Percentiles rank a stretch among this genome's conserved stretches.
Conservation (phyloP, 1,284 basidiomycete genomes). For the Malassezia sympodialis region DNA sequence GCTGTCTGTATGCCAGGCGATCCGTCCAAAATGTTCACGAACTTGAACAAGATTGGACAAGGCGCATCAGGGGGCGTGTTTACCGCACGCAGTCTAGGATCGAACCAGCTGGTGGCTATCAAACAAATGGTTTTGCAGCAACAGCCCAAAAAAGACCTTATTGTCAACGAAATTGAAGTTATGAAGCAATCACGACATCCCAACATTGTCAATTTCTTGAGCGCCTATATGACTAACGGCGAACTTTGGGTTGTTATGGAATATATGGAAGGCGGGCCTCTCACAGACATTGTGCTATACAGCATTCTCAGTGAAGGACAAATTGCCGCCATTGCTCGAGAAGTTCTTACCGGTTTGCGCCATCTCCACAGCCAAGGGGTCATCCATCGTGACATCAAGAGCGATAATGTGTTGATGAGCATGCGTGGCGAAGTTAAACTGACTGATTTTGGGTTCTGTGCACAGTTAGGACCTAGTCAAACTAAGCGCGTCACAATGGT, state of each 20-base stretch:
- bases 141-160: conserved; percentile 97
- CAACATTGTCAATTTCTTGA: conserved; percentile 99
- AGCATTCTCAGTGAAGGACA: conserved; percentile 88
- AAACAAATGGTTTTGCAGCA: conserved; percentile 99
- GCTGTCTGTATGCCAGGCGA: conserved; percentile 95
- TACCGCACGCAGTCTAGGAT: conserved; percentile 90
- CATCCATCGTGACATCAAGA: conserved; percentile 97
- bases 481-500: conserved; percentile 99
- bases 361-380: conserved; percentile 88
- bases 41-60: conserved; percentile 90
- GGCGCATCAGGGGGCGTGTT: conserved; percentile 97
- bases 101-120: conserved; percentile 87
- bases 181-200: conserved; percentile 92
- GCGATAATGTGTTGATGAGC: conserved; percentile 85
- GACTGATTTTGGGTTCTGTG: conserved; percentile 98
- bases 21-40: conserved; percentile 83
- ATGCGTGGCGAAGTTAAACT: conserved; percentile 92
- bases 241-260: conserved; percentile 99
- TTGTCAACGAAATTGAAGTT: conserved; percentile 99
- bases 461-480: conserved; percentile 81
- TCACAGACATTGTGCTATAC: conserved; percentile 92
- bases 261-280: conserved; percentile 85
- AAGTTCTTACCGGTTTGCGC: conserved; percentile 79
- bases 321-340: conserved; percentile 82
- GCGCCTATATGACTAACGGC: conserved; percentile 92